Percentiles rank a stretch among this genome's conserved stretches.
phyloP scores from a whole-genome alignment of 371 early-diverging fungal species.

The Mortierella sp. region DNA sequence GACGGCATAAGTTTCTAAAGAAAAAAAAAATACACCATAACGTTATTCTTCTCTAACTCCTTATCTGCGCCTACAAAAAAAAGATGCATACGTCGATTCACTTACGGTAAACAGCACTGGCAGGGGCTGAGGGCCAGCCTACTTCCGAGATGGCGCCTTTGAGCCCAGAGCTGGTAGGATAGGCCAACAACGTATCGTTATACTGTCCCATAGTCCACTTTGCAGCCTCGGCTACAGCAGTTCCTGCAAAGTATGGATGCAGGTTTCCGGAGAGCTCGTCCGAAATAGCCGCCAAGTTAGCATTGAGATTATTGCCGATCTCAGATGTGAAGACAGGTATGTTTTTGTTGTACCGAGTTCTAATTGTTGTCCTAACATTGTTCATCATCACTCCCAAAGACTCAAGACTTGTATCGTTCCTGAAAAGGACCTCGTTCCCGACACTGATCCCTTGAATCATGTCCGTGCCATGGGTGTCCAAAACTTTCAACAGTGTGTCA shows the following conservation, averaged over 20 bases:
- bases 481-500: slow-evolving; percentile 35
- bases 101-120: slow-evolving; percentile 20
- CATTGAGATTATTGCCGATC: slow-evolving; percentile 53
- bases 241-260: slow-evolving; percentile 64
- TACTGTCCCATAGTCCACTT: slow-evolving; percentile 50
- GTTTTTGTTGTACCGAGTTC: slow-evolving; percentile 12
- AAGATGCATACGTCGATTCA: not conserved
- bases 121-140: slow-evolving; percentile 70
- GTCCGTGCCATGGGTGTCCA: slow-evolving; percentile 39
- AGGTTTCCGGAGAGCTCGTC: slow-evolving; percentile 63
- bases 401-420: slow-evolving; percentile 15
- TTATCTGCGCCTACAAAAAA: not conserved
- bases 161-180: slow-evolving; percentile 25
- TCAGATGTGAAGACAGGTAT: slow-evolving; percentile 54
- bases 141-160: slow-evolving; percentile 72
- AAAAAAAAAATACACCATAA: not conserved
- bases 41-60: no score
- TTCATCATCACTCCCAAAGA: slow-evolving; percentile 19
- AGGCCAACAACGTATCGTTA: slow-evolving; percentile 11
- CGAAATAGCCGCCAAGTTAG: slow-evolving; percentile 50
- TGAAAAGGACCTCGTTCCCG: slow-evolving; percentile 55
- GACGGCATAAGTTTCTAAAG: slow-evolving; percentile 52
- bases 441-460: slow-evolving; percentile 55
- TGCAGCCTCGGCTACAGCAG: slow-evolving; percentile 46
- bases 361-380: slow-evolving; percentile 25